Percentiles rank a stretch among this genome's conserved stretches.
Evolutionary conservation across 2,329 filamentous ascomycete genomes (phyloP).

Genomic region (Neonectria hederae): DNA sequence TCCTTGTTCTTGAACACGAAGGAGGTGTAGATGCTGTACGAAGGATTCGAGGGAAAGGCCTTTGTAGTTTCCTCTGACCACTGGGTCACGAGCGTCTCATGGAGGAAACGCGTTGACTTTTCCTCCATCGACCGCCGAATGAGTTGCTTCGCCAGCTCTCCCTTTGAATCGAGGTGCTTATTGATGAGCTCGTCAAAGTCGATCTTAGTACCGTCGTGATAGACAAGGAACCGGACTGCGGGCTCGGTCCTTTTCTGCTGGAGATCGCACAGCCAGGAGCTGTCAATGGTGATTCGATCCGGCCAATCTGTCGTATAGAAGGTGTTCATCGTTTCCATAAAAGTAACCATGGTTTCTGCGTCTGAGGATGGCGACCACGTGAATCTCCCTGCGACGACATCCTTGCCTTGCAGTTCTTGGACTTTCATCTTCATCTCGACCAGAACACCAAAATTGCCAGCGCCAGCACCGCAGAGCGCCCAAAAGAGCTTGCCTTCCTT

Average conservation of each 20-base stretch:
- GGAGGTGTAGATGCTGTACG: background rate
- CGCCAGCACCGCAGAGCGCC: constrained; percentile 52
- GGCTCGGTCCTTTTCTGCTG: constrained; percentile 19
- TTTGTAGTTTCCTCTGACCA: constrained; percentile 42
- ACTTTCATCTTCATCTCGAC: constrained; percentile 43
- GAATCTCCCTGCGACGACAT: constrained; percentile 41
- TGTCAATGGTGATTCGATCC: constrained; percentile 43
- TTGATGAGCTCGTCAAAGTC: constrained; percentile 20
- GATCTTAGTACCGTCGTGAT: constrained; percentile 22
- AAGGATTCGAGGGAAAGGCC: constrained; percentile 29
- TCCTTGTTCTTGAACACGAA: constrained; percentile 31
- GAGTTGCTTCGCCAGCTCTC: constrained; percentile 29
- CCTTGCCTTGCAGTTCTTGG: constrained; percentile 14
- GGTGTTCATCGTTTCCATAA: constrained; percentile 34
- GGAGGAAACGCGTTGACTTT: constrained; percentile 35
- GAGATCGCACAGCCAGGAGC: constrained; percentile 34
- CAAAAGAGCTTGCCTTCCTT: constrained; percentile 47
- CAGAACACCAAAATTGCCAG: constrained; percentile 53
- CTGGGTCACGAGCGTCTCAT: constrained; percentile 41
- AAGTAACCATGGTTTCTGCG: background rate
- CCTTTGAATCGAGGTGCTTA: background rate
- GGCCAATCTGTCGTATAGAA: constrained; percentile 43
- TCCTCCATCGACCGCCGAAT: constrained; percentile 28
- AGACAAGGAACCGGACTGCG: constrained; percentile 27
- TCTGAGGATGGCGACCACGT: constrained; percentile 29